Conservation (phyloP, 225 moss, liverwort and hornwort species). For the Sphagnum contortum region DNA sequence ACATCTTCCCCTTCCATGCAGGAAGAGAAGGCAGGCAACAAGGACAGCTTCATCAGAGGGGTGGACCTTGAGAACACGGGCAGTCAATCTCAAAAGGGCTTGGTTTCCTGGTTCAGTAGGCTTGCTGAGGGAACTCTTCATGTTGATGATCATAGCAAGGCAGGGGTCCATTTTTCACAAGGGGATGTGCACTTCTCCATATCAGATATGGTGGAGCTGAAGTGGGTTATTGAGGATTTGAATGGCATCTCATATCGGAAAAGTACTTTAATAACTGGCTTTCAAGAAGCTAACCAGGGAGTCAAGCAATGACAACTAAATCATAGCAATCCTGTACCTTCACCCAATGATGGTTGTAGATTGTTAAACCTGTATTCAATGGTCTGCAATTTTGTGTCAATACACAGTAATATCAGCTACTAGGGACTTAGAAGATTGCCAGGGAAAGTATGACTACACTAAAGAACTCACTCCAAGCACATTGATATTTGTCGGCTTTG, state of each 20-base stretch:
- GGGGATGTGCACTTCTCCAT: slow-evolving; percentile 63
- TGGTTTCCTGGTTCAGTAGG: slow-evolving; percentile 53
- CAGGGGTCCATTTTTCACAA: slow-evolving; percentile 22
- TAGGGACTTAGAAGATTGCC: too few relatives aligned
- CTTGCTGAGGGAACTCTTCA: slow-evolving; percentile 68
- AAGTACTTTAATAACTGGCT: slow-evolving; percentile 61
- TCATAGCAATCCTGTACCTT: too few relatives aligned
- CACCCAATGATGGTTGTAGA: too few relatives aligned
- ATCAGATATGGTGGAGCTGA: slow-evolving; percentile 66
- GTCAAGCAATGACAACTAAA: slow-evolving; percentile 11
- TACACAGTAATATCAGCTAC: too few relatives aligned
- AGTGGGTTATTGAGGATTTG: slow-evolving; percentile 83
- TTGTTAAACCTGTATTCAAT: too few relatives aligned
- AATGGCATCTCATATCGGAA: slow-evolving; percentile 72
- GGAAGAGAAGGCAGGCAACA: slow-evolving; percentile 2
- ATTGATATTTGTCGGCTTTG: too few relatives aligned
- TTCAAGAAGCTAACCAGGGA: slow-evolving; percentile 40
- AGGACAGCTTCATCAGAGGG: slow-evolving; percentile 4
- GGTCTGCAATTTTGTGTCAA: too few relatives aligned
- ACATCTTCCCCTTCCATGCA: background rate
- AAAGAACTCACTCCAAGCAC: too few relatives aligned
- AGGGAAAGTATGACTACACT: too few relatives aligned
- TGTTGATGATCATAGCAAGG: slow-evolving; percentile 22
- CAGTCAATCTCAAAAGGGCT: slow-evolving; percentile 30
- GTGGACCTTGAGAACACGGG: slow-evolving; percentile 3